Evolutionary conservation across 495 filamentous ascomycete species (phyloP).

Genomic region (Hypoxylon trugodes): DNA sequence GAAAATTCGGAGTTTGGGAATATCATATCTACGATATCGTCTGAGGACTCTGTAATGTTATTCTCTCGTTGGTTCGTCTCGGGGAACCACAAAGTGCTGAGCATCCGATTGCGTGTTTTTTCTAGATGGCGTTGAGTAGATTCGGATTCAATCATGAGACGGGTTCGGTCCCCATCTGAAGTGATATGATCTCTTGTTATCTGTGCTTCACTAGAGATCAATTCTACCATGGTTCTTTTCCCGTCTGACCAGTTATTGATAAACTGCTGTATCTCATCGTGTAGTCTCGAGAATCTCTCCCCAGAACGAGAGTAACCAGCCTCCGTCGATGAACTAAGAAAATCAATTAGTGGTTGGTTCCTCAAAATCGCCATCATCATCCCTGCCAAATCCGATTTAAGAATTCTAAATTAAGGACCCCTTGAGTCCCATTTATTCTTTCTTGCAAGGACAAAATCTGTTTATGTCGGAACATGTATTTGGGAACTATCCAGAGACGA

Average conservation of each 20-base stretch:
- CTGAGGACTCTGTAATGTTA: not conserved
- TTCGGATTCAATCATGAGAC: not conserved
- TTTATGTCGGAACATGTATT: conserved; percentile 2
- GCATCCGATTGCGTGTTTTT: not conserved
- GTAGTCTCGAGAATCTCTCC: not conserved
- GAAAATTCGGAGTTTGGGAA: not conserved
- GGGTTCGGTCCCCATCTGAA: not conserved
- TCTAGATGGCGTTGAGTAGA: not conserved
- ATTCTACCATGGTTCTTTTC: conserved; percentile 1
- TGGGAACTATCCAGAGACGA: not conserved
- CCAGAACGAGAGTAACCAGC: not conserved
- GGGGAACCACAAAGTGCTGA: conserved; percentile 1
- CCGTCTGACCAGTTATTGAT: conserved; percentile 4
- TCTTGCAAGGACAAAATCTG: not conserved
- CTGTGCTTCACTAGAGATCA: not conserved
- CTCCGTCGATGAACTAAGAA: not conserved
- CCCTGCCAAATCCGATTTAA: conserved; percentile 6
- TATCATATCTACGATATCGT: not conserved
- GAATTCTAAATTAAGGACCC: not conserved
- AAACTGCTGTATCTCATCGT: conserved; percentile 1
- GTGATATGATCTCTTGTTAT: not conserved
- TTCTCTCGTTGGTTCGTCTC: conserved; percentile 11
- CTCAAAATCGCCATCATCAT: not conserved
- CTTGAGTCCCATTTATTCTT: conserved; percentile 3
- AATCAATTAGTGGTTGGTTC: not conserved